Evolutionary conservation across 345 rosid species (phyloP).

Genomic region (Aquilaria yunnanensis): DNA sequence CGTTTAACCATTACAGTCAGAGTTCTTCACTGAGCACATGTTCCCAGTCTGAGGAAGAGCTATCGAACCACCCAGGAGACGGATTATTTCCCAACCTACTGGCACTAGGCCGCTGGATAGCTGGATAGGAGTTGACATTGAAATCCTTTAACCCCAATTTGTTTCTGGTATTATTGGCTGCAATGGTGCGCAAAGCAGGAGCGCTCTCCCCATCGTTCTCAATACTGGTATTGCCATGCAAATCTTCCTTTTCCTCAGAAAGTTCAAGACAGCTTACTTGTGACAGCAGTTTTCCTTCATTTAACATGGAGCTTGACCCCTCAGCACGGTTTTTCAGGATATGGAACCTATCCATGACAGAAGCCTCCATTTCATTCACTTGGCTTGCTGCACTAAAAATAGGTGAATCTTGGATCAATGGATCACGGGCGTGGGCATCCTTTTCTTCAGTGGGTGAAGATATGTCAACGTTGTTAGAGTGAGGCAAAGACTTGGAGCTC

Average conservation of each 20-base stretch:
- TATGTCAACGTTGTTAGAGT: constrained; percentile 18
- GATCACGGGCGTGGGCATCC: constrained; percentile 4
- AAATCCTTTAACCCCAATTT: constrained; percentile 15
- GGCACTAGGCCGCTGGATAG: background rate
- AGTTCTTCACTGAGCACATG: constrained; percentile 58
- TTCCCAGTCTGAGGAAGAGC: constrained; percentile 69
- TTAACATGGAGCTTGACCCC: constrained; percentile 12
- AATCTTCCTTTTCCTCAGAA: constrained; percentile 11
- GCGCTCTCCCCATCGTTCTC: constrained; percentile 12
- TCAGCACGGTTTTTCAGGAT: constrained; percentile 34
- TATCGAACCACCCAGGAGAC: constrained; percentile 27
- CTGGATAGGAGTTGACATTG: constrained; percentile 19
- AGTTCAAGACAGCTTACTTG: constrained; percentile 15
- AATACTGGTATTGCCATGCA: constrained; percentile 1
- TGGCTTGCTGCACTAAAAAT: constrained; percentile 5
- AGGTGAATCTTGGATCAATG: constrained; percentile 11
- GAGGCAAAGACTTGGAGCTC: constrained; percentile 13
- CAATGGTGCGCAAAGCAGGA: constrained; percentile 2
- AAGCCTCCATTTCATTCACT: constrained; percentile 27
- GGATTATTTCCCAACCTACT: constrained; percentile 18
- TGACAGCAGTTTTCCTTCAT: constrained; percentile 16
- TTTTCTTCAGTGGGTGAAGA: constrained; percentile 20
- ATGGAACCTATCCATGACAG: constrained; percentile 35
- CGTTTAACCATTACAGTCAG: background rate
- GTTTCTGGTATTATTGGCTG: constrained; percentile 4